These are phyloP conservation scores for Phyllosticta citriasiana DNA, from an alignment of 2,329 filamentous ascomycete genomes.

Conservation along the genomic window DNA sequence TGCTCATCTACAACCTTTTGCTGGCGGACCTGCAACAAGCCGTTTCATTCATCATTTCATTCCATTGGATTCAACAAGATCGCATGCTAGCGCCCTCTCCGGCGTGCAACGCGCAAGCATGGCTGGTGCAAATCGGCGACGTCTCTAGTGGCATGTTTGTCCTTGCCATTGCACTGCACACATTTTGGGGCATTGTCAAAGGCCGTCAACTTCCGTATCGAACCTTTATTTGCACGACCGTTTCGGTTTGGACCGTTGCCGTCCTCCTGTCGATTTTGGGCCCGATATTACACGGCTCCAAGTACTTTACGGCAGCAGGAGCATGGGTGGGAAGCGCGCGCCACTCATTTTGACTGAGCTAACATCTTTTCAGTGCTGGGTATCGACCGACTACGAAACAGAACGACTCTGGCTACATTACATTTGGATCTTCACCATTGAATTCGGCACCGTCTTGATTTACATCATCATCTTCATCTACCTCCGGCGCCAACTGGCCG, in stretches of 20 bases:
- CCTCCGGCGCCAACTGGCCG: constrained; percentile 26
- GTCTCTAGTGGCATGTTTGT: constrained; percentile 44
- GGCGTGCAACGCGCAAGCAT: constrained; percentile 41
- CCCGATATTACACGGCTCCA: constrained; percentile 30
- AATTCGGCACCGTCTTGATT: constrained; percentile 31
- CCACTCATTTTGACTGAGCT: neutral
- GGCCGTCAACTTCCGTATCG: constrained; percentile 36
- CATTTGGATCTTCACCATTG: constrained; percentile 44
- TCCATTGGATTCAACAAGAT: constrained; percentile 37
- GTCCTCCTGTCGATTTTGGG: constrained; percentile 38
- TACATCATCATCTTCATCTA: constrained; percentile 12
- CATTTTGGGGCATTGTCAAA: constrained; percentile 39
- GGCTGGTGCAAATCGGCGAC: constrained; percentile 44
- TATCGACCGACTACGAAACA: constrained; percentile 32
- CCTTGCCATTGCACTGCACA: constrained; percentile 45
- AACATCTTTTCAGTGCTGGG: constrained; percentile 37
- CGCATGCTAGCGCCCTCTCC: constrained; percentile 35
- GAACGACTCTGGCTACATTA: constrained; percentile 44
- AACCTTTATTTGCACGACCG: constrained; percentile 35
- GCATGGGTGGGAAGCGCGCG: constrained; percentile 35
- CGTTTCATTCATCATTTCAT: constrained; percentile 39
- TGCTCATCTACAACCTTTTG: constrained; percentile 45
- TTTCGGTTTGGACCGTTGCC: constrained; percentile 38
- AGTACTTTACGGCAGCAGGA: constrained; percentile 39
- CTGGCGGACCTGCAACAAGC: constrained; percentile 45